A percentile compares a stretch with the other conserved stretches of the same genome.
Evolutionary conservation across 768 basidiomycete genomes (phyloP).

Genomic region (Boletus vinaceobasis): DNA sequence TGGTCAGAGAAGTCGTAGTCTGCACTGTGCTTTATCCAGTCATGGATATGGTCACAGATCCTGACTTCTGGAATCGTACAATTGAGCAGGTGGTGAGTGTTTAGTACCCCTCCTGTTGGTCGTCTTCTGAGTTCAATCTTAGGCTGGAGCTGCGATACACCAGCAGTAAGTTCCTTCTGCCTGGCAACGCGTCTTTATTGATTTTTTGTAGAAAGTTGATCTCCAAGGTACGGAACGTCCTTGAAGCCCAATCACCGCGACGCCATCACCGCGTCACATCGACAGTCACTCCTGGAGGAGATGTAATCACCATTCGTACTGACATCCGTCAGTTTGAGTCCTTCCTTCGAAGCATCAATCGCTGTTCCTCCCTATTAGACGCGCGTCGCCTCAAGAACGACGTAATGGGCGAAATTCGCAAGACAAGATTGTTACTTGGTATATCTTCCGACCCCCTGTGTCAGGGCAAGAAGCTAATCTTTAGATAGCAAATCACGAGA

Average conservation of each 20-base stretch:
- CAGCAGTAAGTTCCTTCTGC: constrained; percentile 47
- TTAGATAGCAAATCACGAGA: constrained; percentile 71
- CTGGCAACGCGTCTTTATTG: constrained; percentile 9
- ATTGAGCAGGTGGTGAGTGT: constrained; percentile 86
- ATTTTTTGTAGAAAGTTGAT: constrained; percentile 62
- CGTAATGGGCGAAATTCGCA: constrained; percentile 84
- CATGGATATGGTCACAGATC: constrained; percentile 90
- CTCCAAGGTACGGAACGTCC: constrained; percentile 78
- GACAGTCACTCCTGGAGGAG: constrained; percentile 44
- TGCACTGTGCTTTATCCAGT: constrained; percentile 83
- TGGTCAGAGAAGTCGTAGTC: constrained; percentile 77
- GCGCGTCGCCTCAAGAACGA: constrained; percentile 90
- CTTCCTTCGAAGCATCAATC: constrained; percentile 81
- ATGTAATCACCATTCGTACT: constrained; percentile 79
- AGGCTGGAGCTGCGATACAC: constrained; percentile 69
- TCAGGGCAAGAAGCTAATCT: not conserved
- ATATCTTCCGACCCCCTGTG: constrained; percentile 12
- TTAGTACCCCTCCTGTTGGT: not conserved
- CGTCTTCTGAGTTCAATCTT: constrained; percentile 6
- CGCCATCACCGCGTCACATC: constrained; percentile 43
- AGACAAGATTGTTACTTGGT: constrained; percentile 75
- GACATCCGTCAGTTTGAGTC: constrained; percentile 84
- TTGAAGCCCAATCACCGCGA: constrained; percentile 75
- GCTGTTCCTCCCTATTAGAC: constrained; percentile 80
- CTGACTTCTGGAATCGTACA: constrained; percentile 94